Conservation (phyloP, 1,284 basidiomycete species). For the Jaminaea rosea region DNA sequence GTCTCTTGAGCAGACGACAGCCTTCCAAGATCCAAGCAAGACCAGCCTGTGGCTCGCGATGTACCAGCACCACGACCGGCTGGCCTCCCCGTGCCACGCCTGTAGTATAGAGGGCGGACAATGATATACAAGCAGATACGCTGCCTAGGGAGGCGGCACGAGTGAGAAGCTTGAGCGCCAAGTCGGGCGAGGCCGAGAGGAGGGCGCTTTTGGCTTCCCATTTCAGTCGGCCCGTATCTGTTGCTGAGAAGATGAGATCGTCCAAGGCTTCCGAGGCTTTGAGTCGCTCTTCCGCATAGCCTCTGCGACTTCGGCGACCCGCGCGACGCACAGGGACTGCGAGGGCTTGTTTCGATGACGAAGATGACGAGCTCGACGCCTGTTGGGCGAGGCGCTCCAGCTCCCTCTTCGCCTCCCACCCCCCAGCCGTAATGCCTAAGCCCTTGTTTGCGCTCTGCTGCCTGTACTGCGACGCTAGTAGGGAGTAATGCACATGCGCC, state of each 20-base stretch:
- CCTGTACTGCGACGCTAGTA: background rate
- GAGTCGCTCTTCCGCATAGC: constrained; percentile 18
- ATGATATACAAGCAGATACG: constrained; percentile 11
- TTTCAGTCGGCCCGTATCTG: constrained; percentile 17
- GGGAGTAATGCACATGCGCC: constrained; percentile 1
- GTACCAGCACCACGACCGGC: constrained; percentile 19
- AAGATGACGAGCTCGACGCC: too few relatives aligned
- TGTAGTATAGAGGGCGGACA: constrained; percentile 16
- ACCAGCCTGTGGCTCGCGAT: constrained; percentile 19
- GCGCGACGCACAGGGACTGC: too few relatives aligned
- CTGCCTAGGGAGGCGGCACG: constrained; percentile 20
- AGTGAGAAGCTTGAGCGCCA: constrained; percentile 21
- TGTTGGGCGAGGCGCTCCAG: too few relatives aligned
- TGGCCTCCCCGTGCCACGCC: constrained; percentile 18
- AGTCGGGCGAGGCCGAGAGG: constrained; percentile 15
- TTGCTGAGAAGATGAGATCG: constrained; percentile 15
- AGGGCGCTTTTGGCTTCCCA: constrained; percentile 31
- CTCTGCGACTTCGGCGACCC: constrained; percentile 11
- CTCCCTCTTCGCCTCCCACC: background rate
- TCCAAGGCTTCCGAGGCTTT: constrained; percentile 14
- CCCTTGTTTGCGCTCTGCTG: background rate
- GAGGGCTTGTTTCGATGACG: too few relatives aligned
- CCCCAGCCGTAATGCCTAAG: background rate
- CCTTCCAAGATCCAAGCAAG: constrained; percentile 21
- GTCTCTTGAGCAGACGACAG: background rate